phyloP scores from a whole-genome alignment of 2,329 filamentous ascomycete species.

The Botrytis tulipae region DNA sequence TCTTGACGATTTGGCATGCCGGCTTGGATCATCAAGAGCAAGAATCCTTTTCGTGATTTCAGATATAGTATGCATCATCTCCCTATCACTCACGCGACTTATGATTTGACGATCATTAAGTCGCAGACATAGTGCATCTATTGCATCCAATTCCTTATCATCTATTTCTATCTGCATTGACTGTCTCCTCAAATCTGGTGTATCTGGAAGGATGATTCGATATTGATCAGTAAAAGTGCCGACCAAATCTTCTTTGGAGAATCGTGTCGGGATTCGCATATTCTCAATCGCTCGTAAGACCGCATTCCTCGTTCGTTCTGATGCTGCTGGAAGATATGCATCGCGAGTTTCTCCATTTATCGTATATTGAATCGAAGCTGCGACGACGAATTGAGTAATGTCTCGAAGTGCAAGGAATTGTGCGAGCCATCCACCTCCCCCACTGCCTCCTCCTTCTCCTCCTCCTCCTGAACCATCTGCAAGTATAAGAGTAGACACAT shows the following conservation, averaged over 20 bases:
- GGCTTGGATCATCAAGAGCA: conserved; percentile 40
- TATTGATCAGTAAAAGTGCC: conserved; percentile 41
- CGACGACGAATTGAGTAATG: conserved; percentile 42
- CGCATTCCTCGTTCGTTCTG: conserved; percentile 41
- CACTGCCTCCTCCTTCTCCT: not conserved
- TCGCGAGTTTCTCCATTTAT: conserved; percentile 41
- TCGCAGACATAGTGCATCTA: conserved; percentile 40
- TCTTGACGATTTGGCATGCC: conserved; percentile 34
- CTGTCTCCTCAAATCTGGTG: conserved; percentile 36
- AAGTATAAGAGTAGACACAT: conserved; percentile 40
- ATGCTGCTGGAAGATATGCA: conserved; percentile 39
- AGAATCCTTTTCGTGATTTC: conserved; percentile 41
- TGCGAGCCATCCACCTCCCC: conserved; percentile 37
- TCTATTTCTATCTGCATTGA: conserved; percentile 35
- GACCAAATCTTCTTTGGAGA: conserved; percentile 41
- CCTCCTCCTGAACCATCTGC: conserved; percentile 35
- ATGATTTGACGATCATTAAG: conserved; percentile 41
- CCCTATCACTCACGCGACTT: conserved; percentile 44
- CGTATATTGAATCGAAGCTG: conserved; percentile 42
- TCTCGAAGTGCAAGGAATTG: conserved; percentile 44
- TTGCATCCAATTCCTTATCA: conserved; percentile 41
- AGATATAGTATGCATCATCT: conserved; percentile 41
- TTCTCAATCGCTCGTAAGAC: conserved; percentile 41
- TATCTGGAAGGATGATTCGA: conserved; percentile 43
- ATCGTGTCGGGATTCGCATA: conserved; percentile 39